A percentile compares a stretch with the other conserved stretches of the same genome.
Evolutionary conservation across 345 rosid species (phyloP).

Genomic region (Bruguiera parviflora): DNA sequence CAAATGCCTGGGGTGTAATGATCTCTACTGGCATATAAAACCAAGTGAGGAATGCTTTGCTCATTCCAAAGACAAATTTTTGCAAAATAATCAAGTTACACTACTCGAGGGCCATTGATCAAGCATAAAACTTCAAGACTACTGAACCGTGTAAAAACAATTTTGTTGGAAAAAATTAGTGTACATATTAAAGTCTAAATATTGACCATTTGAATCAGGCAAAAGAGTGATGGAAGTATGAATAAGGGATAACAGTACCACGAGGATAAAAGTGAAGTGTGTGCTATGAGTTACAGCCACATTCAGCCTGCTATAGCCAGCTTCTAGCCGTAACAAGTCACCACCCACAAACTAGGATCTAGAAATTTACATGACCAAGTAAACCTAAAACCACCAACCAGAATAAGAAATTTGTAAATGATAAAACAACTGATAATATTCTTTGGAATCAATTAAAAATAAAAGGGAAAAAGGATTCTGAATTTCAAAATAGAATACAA

Average conservation of each 20-base stretch:
- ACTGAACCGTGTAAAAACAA: no score
- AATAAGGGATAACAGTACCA: background rate
- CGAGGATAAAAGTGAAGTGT: background rate
- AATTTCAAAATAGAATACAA: background rate
- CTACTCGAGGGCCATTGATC: no score
- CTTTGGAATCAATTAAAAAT: background rate
- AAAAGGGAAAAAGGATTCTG: background rate
- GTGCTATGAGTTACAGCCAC: background rate
- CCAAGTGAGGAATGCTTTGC: no score
- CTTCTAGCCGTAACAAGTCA: background rate
- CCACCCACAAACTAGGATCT: constrained; percentile 2
- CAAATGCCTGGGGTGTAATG: no score
- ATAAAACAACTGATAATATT: background rate
- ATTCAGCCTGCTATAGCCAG: background rate
- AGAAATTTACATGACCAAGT: background rate
- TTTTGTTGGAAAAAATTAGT: no score
- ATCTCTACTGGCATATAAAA: no score
- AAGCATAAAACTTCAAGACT: no score
- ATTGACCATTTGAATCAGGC: no score
- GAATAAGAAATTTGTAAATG: background rate
- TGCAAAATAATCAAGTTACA: no score
- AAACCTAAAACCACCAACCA: background rate
- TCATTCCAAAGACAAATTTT: no score
- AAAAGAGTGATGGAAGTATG: background rate
- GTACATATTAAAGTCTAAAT: no score